Base-by-base conservation (phyloP, 805 yeast species). In the Cyberlindnera xishuangbannaensis region DNA sequence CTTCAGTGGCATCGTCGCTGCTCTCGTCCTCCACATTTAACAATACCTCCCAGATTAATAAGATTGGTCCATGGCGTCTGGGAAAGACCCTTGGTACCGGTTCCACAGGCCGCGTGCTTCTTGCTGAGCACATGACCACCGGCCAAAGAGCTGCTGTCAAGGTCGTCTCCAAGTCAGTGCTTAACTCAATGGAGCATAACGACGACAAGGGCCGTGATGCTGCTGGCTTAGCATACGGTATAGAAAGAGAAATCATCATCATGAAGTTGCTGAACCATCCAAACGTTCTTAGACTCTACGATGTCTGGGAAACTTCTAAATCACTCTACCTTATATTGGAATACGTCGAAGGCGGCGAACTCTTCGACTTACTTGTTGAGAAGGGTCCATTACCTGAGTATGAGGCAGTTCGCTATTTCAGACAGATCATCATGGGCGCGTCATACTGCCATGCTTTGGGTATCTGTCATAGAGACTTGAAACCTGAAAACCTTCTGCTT, bases 291-390 rank as follows among this genome's bases (percentile, higher is more conserved):
- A 83, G 92, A 17, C 66, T 92, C 25, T 92, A 87, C 55, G 98
- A 92, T 54, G 98, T 92, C 16, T 92, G 97, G 97, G 98, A 92
- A 59, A 90, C 94, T 45, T 80, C 86, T 45, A 86, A 85, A 52
- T 95, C 90, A 40, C 67, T 92, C 37, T 83, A 79, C 50, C 57
- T 83, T 44, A 86, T 83, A 12, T 61, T 83, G 31, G 94, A 83
- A 53, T 83, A 82, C 54, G 90, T 83, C 20, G 88, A 83, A 56
- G 90, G 92, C n/a, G 94, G 94, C 39, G 94, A 83, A 57, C 61
- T 83, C 34, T 83, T 83, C 46, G 92, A 83, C 50, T 68, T 78
- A 41, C 61, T 83, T 35, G 86, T 83, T 6, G 59, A 64, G 18
- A 71, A 73, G 42, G 92, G 90, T 5, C 80, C 81, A 17, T 58